Evolutionary conservation across 108 stramenopile species (phyloP).

Genomic region (Seminavis robusta): DNA sequence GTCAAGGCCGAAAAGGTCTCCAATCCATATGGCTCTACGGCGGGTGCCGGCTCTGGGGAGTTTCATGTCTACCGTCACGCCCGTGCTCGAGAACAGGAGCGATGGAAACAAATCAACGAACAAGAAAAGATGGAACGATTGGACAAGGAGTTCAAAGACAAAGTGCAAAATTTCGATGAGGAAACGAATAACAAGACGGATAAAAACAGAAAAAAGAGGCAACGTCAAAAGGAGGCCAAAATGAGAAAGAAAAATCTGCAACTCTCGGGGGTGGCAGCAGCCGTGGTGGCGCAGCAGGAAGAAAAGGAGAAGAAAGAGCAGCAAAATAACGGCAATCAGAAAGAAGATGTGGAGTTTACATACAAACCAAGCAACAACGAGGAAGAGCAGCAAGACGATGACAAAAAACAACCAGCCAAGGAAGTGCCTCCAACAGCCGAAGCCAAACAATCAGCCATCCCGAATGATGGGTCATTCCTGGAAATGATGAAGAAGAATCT

Average conservation of each 20-base stretch:
- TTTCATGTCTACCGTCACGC: constrained; percentile 92
- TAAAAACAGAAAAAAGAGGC: constrained; percentile 65
- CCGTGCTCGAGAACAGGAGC: constrained; percentile 72
- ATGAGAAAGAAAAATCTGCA: constrained; percentile 69
- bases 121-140: constrained; percentile 33
- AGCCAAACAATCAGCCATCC: constrained; percentile 12
- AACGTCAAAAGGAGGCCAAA: constrained; percentile 84
- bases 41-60: constrained; percentile 86
- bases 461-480: constrained; percentile 44
- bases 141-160: constrained; percentile 45
- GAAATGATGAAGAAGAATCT: constrained; percentile 41
- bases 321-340: no score
- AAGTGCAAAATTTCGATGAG: constrained; percentile 8
- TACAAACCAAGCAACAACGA: not conserved
- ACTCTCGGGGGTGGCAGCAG: constrained; percentile 37
- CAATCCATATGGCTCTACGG: constrained; percentile 87
- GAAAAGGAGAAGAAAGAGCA: constrained; percentile 6
- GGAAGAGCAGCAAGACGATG: not conserved
- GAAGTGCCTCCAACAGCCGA: not conserved
- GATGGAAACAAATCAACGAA: constrained; percentile 64
- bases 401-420: constrained; percentile 1
- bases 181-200: constrained; percentile 8
- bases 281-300: not conserved
- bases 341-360: constrained; percentile 1
- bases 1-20: constrained; percentile 80